Evolutionary conservation across 31 red algal species (phyloP), one percentile per base, ranked within the genome.

Genomic region (Endocladia muricata): DNA sequence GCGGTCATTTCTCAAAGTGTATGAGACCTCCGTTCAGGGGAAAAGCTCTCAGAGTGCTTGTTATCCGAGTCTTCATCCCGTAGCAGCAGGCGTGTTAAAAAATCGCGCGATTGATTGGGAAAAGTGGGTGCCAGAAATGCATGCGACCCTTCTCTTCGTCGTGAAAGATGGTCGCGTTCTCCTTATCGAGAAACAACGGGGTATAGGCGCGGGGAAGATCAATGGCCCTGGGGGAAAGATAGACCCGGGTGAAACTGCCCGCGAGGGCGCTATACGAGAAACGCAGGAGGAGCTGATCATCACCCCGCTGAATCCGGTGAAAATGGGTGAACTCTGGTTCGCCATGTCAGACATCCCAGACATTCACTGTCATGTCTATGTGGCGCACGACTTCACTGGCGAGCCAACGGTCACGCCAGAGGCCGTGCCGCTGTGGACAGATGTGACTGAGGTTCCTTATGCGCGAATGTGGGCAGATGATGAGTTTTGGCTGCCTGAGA

Each of bases 101-200:
- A 63, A 63, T 63, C 59, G 15, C 59, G 59, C 59, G n/a, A 63
- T 25, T 23, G 59, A 63, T 63, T 63, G 59, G 59, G 17, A 63
- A 30, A 63, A 9, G 29, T 63, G 59, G 59, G 59, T 23, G 29
- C 59, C 59, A 30, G 59, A 23, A 25, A 63, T 63, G 17, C 59
- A 25, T 25, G 59, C 59, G 9, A 63, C 59, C 17, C 59, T 63
- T 19, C 15, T 63, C 17, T 63, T 63, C 59, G 29, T 63, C 29
- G 59, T 63, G 59, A 11, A 63, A 25, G 59, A 63, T 63, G 59
- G 59, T 19, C 17, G 29, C 17, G 59, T 63, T 11, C 26, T 63
- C 9, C 59, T 63, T 19, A 63, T 63, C 15, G 59, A 63, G 17
- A 63, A 63, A 30, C 59, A 23, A 9, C 15, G 17, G 23, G 59